A percentile compares a stretch with the other conserved stretches of the same genome.
phyloP scores from a whole-genome alignment of 768 basidiomycete genomes.

The Lepiota brunneoincarnata region DNA sequence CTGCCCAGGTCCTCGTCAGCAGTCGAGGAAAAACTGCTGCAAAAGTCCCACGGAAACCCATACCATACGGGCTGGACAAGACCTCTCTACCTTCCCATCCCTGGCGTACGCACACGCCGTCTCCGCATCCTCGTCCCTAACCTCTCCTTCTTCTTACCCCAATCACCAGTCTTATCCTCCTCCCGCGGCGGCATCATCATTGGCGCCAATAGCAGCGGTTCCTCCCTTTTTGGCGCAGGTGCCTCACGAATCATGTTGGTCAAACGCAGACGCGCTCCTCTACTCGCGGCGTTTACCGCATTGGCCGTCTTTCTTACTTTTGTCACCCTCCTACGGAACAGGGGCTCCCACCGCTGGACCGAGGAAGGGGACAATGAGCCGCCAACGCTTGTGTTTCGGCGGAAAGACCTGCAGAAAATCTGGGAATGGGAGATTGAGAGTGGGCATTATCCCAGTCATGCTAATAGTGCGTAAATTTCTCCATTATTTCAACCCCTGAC shows the following conservation, averaged over 20 bases:
- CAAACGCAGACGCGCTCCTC: slow-evolving; percentile 46
- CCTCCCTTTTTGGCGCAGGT: background rate
- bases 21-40: slow-evolving; percentile 37
- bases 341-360: slow-evolving; percentile 28
- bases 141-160: slow-evolving; percentile 41
- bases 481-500: background rate
- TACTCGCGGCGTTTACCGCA: slow-evolving; percentile 50
- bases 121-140: slow-evolving; percentile 60
- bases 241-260: slow-evolving; percentile 38
- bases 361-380: slow-evolving; percentile 35
- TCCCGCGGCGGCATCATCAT: slow-evolving; percentile 9
- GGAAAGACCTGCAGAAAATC: slow-evolving; percentile 75
- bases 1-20: slow-evolving; percentile 43
- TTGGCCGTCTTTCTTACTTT: slow-evolving; percentile 49
- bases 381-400: slow-evolving; percentile 67
- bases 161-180: background rate
- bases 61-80: slow-evolving; percentile 43
- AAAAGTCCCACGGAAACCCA: slow-evolving; percentile 28
- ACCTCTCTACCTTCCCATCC: slow-evolving; percentile 56
- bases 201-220: background rate
- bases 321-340: slow-evolving; percentile 15
- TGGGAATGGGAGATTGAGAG: slow-evolving; percentile 94
- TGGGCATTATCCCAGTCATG: slow-evolving; percentile 82
- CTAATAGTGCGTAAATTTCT: slow-evolving; percentile 50
- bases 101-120: slow-evolving; percentile 54